Evolutionary conservation across 176 grass and related monocot genomes (phyloP).

Genomic region (Rhynchospora tenuis): DNA sequence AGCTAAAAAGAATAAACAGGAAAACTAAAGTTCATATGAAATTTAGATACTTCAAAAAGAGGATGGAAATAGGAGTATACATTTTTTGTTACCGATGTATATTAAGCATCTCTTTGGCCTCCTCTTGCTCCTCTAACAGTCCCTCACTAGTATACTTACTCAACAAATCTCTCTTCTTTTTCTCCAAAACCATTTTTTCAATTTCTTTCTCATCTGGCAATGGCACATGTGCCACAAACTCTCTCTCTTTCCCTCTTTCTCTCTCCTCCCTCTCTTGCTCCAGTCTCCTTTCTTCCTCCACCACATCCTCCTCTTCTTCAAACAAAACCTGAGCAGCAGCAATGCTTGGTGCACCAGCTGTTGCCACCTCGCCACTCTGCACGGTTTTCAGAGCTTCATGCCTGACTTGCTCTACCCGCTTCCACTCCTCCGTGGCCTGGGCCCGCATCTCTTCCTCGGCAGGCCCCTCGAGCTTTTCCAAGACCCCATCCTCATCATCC

Average conservation of each 20-base stretch:
- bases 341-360: conserved; percentile 29
- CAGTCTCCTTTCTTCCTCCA: conserved; percentile 73
- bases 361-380: conserved; percentile 67
- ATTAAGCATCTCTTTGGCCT: conserved; percentile 98
- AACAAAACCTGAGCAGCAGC: conserved; percentile 66
- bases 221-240: conserved; percentile 84
- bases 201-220: conserved; percentile 91
- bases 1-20: background rate
- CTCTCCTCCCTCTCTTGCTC: conserved; percentile 58
- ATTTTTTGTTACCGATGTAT: conserved; percentile 44
- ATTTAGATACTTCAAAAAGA: background rate
- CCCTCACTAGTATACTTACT: conserved; percentile 74
- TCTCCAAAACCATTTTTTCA: conserved; percentile 83
- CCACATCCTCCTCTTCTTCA: conserved; percentile 92
- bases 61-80: background rate
- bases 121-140: conserved; percentile 64
- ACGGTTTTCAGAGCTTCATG: conserved; percentile 82
- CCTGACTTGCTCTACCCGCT: conserved; percentile 58
- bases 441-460: conserved; percentile 61
- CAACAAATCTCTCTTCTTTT: conserved; percentile 90
- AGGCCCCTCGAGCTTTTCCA: conserved; percentile 66
- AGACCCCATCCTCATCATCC: conserved; percentile 89
- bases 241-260: conserved; percentile 45
- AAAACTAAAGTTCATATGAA: background rate
- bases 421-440: conserved; percentile 53